A percentile compares a stretch with the other conserved stretches of the same genome.
These are phyloP conservation scores for Filosporella fistucella DNA, from an alignment of 495 filamentous ascomycete species.

Conservation along the genomic window DNA sequence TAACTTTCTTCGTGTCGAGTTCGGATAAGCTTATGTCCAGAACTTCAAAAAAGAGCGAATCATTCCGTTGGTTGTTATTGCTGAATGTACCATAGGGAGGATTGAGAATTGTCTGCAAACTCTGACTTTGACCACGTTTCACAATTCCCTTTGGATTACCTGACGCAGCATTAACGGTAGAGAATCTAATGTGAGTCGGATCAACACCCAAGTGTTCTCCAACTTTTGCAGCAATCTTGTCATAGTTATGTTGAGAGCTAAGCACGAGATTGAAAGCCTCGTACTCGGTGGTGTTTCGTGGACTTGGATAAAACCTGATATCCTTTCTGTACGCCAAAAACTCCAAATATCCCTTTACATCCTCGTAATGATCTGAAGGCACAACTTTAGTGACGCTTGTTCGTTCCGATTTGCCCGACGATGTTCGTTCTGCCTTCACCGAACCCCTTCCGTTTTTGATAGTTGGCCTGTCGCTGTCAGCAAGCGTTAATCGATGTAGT, in stretches of 20 bases:
- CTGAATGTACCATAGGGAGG: constrained; percentile 50
- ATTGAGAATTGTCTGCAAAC: constrained; percentile 64
- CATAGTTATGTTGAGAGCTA: constrained; percentile 85
- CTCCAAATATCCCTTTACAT: constrained; percentile 86
- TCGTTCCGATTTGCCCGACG: not conserved
- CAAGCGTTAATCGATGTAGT: constrained; percentile 26
- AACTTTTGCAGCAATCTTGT: constrained; percentile 82
- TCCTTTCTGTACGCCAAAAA: constrained; percentile 79
- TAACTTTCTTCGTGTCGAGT: constrained; percentile 79
- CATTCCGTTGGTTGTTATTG: constrained; percentile 62
- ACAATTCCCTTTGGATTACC: constrained; percentile 71
- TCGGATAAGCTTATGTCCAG: constrained; percentile 92
- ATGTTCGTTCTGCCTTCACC: not conserved
- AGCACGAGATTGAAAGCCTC: constrained; percentile 48
- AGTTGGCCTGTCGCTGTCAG: constrained; percentile 13
- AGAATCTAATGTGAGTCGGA: constrained; percentile 85
- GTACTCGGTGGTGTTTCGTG: constrained; percentile 42
- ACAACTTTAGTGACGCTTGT: not conserved
- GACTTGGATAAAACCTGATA: constrained; percentile 63
- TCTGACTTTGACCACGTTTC: constrained; percentile 64
- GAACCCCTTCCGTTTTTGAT: not conserved
- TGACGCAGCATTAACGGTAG: constrained; percentile 68
- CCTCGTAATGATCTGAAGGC: constrained; percentile 42
- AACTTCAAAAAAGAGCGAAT: constrained; percentile 85
- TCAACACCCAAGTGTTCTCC: constrained; percentile 74